phyloP scores from a whole-genome alignment of 768 basidiomycete genomes.

The Melanogaster broomeanus region DNA sequence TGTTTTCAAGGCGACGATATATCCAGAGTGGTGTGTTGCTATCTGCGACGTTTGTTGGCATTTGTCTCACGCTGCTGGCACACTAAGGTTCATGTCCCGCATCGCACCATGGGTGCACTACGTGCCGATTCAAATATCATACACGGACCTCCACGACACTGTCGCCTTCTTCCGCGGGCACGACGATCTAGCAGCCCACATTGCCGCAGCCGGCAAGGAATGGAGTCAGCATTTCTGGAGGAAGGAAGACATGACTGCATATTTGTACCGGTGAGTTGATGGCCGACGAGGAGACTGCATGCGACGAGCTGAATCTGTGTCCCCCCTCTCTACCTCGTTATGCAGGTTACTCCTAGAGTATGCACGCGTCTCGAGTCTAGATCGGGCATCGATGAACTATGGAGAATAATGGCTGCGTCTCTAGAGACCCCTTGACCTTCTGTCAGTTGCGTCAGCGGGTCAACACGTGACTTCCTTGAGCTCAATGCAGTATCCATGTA shows the following conservation, averaged over 20 bases:
- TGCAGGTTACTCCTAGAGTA: slow-evolving; percentile 57
- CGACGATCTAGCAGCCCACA: slow-evolving; percentile 56
- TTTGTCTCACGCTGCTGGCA: neutral
- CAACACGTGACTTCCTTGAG: no score
- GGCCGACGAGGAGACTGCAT: neutral
- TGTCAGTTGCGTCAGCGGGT: no score
- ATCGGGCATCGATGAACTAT: slow-evolving; percentile 47
- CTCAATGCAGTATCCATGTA: no score
- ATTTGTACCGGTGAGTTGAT: slow-evolving; percentile 51
- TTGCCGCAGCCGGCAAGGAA: slow-evolving; percentile 54
- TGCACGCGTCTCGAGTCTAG: slow-evolving; percentile 48
- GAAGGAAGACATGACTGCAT: slow-evolving; percentile 58
- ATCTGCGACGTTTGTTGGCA: neutral
- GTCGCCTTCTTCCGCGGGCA: slow-evolving; percentile 74
- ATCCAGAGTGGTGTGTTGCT: slow-evolving; percentile 68
- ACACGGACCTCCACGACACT: slow-evolving; percentile 69
- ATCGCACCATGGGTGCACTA: slow-evolving; percentile 75
- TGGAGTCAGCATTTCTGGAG: slow-evolving; percentile 66
- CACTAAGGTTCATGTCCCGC: slow-evolving; percentile 55
- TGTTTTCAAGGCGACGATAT: slow-evolving; percentile 70
- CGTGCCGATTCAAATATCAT: slow-evolving; percentile 65
- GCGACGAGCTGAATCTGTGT: no score
- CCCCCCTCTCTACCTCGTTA: no score
- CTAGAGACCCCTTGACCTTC: no score
- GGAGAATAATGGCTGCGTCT: no score